Percentiles rank a stretch among this genome's conserved stretches.
Evolutionary conservation across 345 rosid species (phyloP).

Genomic region (Sisymbrium irio): DNA sequence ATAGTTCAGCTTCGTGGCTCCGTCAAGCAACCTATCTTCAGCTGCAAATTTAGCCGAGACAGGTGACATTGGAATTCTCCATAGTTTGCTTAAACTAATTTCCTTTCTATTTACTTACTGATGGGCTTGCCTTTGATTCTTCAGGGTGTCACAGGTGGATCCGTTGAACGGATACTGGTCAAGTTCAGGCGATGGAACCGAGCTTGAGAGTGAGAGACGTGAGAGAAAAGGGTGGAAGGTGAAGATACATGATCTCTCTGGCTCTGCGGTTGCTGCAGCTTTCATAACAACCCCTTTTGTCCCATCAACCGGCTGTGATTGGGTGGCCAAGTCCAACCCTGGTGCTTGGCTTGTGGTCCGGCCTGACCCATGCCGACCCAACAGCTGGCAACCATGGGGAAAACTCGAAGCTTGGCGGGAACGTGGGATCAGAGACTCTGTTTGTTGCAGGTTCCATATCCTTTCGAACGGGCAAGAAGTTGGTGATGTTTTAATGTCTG

Average conservation of each 20-base stretch:
- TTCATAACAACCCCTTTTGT: conserved; percentile 98
- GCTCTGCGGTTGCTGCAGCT: conserved; percentile 94
- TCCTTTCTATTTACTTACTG: neutral
- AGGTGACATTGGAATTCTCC: conserved; percentile 44
- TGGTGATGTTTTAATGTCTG: conserved; percentile 81
- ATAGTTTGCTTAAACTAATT: neutral
- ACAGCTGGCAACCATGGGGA: conserved; percentile 99
- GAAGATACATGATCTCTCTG: conserved; percentile 95
- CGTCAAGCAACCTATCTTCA: conserved; percentile 87
- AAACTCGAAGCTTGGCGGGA: conserved; percentile 97
- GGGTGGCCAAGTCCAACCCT: conserved; percentile 96
- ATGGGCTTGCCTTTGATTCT: conserved; percentile 23
- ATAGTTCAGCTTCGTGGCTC: conserved; percentile 93
- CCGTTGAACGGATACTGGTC: conserved; percentile 65
- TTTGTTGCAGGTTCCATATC: conserved; percentile 85
- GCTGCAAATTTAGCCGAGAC: conserved; percentile 90
- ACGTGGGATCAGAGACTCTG: conserved; percentile 81
- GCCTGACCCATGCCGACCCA: conserved; percentile 74
- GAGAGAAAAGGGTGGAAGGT: conserved; percentile 99
- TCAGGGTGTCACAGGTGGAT: conserved; percentile 71
- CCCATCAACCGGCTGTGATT: conserved; percentile 92
- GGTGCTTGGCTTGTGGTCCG: conserved; percentile 95
- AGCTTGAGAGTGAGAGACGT: conserved; percentile 67
- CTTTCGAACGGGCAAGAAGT: conserved; percentile 72
- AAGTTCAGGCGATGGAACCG: conserved; percentile 45